Conservation (phyloP, 108 stramenopile genomes). For the Stephanodiscus triporus region DNA sequence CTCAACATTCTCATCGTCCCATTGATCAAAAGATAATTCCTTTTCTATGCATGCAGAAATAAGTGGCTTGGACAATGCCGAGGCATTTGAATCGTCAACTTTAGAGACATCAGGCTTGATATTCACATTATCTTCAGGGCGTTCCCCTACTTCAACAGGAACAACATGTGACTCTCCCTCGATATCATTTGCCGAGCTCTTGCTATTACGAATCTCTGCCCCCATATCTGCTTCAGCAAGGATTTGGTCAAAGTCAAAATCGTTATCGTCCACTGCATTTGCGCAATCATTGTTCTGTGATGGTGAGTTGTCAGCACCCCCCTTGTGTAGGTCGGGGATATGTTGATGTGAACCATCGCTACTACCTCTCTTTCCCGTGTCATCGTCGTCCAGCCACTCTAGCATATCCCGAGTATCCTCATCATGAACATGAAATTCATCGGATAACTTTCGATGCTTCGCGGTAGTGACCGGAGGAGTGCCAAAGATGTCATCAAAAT, state of each 20-base stretch:
- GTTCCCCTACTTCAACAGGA: not conserved
- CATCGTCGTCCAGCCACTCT: conserved; percentile 79
- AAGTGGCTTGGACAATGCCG: conserved; percentile 19
- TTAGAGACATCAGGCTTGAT: conserved; percentile 1
- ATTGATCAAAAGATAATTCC: conserved; percentile 47
- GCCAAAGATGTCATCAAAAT: conserved; percentile 51
- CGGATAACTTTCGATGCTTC: conserved; percentile 13
- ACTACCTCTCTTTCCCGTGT: conserved; percentile 37
- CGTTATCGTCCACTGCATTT: conserved; percentile 26
- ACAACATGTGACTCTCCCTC: not conserved
- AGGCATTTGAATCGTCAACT: conserved; percentile 6
- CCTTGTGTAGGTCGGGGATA: not conserved
- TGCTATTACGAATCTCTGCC: not conserved
- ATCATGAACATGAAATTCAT: conserved; percentile 57
- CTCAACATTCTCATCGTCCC: conserved; percentile 32
- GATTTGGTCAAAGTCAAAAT: conserved; percentile 52
- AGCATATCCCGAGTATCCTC: conserved; percentile 74
- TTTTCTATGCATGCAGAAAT: conserved; percentile 39
- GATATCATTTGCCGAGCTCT: not conserved
- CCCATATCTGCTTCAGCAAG: conserved; percentile 31
- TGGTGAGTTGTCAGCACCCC: conserved; percentile 10
- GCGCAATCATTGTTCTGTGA: not conserved
- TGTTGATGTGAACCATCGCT: conserved; percentile 7
- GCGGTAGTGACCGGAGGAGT: conserved; percentile 33
- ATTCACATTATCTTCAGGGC: not conserved